phyloP scores from a whole-genome alignment of 2,329 filamentous ascomycete genomes.

The Pseudocercospora crystallina region DNA sequence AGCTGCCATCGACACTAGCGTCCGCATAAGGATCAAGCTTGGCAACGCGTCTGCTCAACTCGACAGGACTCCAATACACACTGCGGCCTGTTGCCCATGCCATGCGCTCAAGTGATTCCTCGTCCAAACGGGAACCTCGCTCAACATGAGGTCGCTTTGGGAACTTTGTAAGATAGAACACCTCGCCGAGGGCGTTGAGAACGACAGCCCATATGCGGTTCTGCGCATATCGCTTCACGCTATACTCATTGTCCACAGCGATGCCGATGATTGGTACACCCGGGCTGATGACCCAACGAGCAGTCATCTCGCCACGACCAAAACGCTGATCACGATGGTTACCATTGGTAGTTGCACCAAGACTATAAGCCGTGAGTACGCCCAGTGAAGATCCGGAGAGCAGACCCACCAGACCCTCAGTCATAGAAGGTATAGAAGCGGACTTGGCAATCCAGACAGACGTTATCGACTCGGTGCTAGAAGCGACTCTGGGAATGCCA shows the following conservation, averaged over 20 bases:
- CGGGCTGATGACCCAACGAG: constrained; percentile 85
- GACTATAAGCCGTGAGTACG: constrained; percentile 76
- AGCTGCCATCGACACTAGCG: constrained; percentile 66
- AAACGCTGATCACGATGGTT: constrained; percentile 62
- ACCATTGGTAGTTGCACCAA: constrained; percentile 51
- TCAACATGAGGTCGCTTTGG: constrained; percentile 58
- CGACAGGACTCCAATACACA: constrained; percentile 77
- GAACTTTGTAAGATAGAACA: constrained; percentile 77
- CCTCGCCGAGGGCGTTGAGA: constrained; percentile 89
- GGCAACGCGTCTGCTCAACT: constrained; percentile 71
- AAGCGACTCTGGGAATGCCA: constrained; percentile 75
- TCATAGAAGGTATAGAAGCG: constrained; percentile 66
- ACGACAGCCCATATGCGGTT: constrained; percentile 84
- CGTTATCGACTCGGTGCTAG: constrained; percentile 69
- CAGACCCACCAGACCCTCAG: constrained; percentile 77
- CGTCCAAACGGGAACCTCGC: constrained; percentile 46
- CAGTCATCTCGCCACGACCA: constrained; percentile 74
- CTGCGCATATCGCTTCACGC: constrained; percentile 64
- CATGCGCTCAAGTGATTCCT: constrained; percentile 59
- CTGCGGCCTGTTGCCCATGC: constrained; percentile 81
- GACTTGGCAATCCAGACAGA: constrained; percentile 91
- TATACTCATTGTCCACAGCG: constrained; percentile 80
- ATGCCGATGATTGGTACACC: constrained; percentile 88
- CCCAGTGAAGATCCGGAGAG: constrained; percentile 81
- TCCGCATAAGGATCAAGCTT: constrained; percentile 71